Evolutionary conservation across 805 yeast genomes (phyloP).

Genomic region (Candida namnaoensis): DNA sequence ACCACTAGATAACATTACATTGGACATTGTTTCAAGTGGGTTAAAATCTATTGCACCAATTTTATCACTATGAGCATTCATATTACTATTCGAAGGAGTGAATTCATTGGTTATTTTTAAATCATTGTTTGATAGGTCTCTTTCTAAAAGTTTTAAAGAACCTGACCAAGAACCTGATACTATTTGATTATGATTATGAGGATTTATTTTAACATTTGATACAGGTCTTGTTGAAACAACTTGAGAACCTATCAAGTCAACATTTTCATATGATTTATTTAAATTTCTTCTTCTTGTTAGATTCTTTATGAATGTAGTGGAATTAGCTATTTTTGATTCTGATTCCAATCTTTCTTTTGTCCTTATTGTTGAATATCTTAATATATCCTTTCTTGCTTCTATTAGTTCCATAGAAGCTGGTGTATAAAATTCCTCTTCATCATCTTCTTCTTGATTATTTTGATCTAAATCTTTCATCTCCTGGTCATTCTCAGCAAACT

Average conservation of each 20-base stretch:
- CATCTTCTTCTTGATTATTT: constrained; percentile 31
- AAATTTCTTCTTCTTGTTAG: constrained; percentile 39
- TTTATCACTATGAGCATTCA: constrained; percentile 42
- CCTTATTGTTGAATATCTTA: constrained; percentile 38
- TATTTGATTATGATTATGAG: constrained; percentile 27
- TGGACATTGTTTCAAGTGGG: constrained; percentile 15
- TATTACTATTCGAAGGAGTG: too few relatives aligned
- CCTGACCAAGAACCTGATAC: constrained; percentile 88
- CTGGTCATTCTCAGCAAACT: neutral
- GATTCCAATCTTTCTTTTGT: constrained; percentile 33
- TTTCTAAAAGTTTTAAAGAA: constrained; percentile 39
- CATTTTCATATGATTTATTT: constrained; percentile 21
- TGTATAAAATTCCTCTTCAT: constrained; percentile 78
- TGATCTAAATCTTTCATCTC: too few relatives aligned
- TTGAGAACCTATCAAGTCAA: constrained; percentile 59
- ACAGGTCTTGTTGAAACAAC: constrained; percentile 62
- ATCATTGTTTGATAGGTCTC: neutral
- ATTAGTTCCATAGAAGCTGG: constrained; percentile 57
- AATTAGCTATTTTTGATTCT: constrained; percentile 7
- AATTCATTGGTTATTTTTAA: too few relatives aligned
- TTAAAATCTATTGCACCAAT: constrained; percentile 67
- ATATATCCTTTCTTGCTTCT: constrained; percentile 41
- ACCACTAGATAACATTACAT: constrained; percentile 35
- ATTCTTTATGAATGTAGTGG: constrained; percentile 29
- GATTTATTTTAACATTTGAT: constrained; percentile 40